phyloP scores from a whole-genome alignment of 2,329 filamentous ascomycete genomes.

The Fusarium aywerte region DNA sequence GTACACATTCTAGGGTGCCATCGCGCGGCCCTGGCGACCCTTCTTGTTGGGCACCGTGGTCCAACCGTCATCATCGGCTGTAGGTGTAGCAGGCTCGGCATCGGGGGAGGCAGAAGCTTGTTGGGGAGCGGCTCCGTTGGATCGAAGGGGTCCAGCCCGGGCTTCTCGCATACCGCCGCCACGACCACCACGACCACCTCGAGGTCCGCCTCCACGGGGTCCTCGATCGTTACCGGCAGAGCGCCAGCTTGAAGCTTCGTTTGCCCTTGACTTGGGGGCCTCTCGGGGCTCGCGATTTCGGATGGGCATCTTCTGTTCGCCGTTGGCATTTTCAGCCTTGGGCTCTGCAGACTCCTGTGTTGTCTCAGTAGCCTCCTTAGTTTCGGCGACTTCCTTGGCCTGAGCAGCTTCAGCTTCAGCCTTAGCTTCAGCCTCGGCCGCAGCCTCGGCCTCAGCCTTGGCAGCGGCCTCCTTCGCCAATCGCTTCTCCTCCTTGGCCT shows the following conservation, averaged over 20 bases:
- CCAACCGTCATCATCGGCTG: conserved; percentile 70
- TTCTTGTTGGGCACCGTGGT: conserved; percentile 63
- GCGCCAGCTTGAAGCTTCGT: conserved; percentile 71
- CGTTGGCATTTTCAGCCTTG: conserved; percentile 45
- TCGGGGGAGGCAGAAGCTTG: conserved; percentile 51
- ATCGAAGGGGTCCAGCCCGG: conserved; percentile 55
- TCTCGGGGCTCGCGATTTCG: conserved; percentile 55
- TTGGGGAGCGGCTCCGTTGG: conserved; percentile 59
- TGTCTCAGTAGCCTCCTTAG: conserved; percentile 46
- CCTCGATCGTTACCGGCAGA: conserved; percentile 61
- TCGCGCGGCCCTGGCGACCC: conserved; percentile 51
- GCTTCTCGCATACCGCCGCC: conserved; percentile 57
- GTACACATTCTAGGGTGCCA: conserved; percentile 49
- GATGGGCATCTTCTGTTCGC: conserved; percentile 61
- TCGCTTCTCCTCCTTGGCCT: conserved; percentile 79
- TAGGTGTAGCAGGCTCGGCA: conserved; percentile 51
- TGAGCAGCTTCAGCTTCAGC: conserved; percentile 47
- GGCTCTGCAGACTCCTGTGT: conserved; percentile 44
- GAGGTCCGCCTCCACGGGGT: conserved; percentile 60
- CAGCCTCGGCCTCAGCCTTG: conserved; percentile 56
- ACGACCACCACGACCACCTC: conserved; percentile 54
- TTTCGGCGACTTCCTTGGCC: conserved; percentile 44
- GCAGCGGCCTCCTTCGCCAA: conserved; percentile 68
- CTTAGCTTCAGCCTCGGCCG: conserved; percentile 47
- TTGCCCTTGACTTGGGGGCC: conserved; percentile 63